Evolutionary conservation across 352 stramenopile genomes (phyloP).

Genomic region (Globisporangium apiculatum): DNA sequence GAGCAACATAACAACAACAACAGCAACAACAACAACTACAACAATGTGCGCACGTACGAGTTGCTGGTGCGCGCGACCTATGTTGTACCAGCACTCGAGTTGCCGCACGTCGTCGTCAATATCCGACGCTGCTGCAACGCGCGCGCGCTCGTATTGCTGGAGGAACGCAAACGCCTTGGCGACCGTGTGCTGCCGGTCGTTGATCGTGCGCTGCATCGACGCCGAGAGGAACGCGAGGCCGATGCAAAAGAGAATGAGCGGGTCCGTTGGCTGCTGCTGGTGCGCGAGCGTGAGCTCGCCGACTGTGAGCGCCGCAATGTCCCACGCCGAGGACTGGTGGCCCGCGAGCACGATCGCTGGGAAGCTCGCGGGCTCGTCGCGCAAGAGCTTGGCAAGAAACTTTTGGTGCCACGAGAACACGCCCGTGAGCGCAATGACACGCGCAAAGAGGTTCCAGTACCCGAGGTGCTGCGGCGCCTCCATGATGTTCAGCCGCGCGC

Average conservation of each 20-base stretch:
- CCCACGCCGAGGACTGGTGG: conserved; percentile 77
- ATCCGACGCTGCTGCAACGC: conserved; percentile 33
- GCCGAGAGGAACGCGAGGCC: conserved; percentile 75
- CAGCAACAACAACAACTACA: too few relatives aligned
- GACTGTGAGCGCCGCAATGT: conserved; percentile 79
- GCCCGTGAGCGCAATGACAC: conserved; percentile 76
- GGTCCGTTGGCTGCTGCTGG: conserved; percentile 62
- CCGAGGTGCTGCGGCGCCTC: conserved; percentile 73
- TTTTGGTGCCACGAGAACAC: conserved; percentile 87
- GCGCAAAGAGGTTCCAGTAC: conserved; percentile 83
- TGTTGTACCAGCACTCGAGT: conserved; percentile 84
- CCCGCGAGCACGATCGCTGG: conserved; percentile 74
- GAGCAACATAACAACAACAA: too few relatives aligned
- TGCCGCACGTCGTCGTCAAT: conserved; percentile 61
- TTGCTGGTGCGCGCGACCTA: conserved; percentile 79
- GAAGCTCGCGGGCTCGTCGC: conserved; percentile 70
- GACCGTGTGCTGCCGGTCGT: conserved; percentile 77
- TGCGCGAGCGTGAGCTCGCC: conserved; percentile 82
- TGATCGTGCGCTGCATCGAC: conserved; percentile 84
- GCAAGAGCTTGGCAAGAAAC: conserved; percentile 75
- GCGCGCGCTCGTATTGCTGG: conserved; percentile 70
- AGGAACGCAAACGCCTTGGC: conserved; percentile 83
- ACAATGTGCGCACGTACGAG: conserved; percentile 36
- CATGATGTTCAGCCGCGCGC: conserved; percentile 80
- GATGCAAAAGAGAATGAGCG: conserved; percentile 81